Evolutionary conservation across 2,329 filamentous ascomycete species (phyloP), one percentile per base, ranked within the genome.

Genomic region (Phyllosticta capitalensis): DNA sequence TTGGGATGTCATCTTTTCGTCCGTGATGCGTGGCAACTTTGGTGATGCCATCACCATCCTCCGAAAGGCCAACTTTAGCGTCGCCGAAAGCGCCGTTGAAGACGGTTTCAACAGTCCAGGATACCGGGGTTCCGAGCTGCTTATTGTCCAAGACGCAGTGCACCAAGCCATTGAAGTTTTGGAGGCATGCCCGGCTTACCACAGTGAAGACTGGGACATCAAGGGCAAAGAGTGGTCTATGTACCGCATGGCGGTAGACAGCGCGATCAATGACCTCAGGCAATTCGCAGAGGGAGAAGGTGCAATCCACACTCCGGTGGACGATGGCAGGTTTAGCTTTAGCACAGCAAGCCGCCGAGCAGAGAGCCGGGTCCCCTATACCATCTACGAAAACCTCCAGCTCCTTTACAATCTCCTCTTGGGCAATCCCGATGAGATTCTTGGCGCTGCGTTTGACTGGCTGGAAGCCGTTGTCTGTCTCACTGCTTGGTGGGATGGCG

Each of bases 401-500:
- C 85, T 84, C 12, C 75, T 96, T 5, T 96, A 96, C 70, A 86
- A 86, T 33, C 86, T 95, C 62, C 76, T 95, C 1, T 80, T 94
- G 4, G 92, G 92, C 38, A 83, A 88, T 63, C 80, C 84, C 9
- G 82, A 86, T 38, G 85, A 90, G 20, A 89, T 96, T 56, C 77
- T 95, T 62, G 82, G 85, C 53, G 83, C 85, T 52, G 84, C 91
- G 0, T 86, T 92, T 67, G 92, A 96, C 72, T 97, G 92, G 92
- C 85, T 92, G 56, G 92, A 97, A 75, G 92, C 90, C 0, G 88
- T 87, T 0, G 76, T 96, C 61, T 89, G 87, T 1, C 76, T 97
- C 55, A 86, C 92, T 30, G 86, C 88, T 5, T 97, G 92, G 92
- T 96, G 92, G 91, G 87, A 95, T 68, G 90, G 94, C 62, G 83